Base-by-base conservation (phyloP, 192 early-diverging fungal genomes). In the Spizellomyces sp. region DNA sequence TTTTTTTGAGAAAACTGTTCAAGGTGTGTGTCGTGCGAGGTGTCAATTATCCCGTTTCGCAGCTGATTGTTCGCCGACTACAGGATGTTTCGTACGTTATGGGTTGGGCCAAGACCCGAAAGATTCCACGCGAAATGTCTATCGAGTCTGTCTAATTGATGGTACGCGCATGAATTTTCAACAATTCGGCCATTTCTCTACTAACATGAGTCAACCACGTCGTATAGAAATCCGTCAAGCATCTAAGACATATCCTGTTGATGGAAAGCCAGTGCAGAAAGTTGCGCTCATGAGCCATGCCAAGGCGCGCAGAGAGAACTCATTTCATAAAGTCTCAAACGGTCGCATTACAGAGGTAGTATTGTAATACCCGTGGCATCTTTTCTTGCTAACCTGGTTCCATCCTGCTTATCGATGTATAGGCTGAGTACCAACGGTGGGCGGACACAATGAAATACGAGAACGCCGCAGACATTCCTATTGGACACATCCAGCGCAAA, bases 271-370 rank as follows among this genome's bases (percentile, higher is more conserved):
- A 27, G 62, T 72, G 2, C 70, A 62, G 9, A 72, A 72, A 57
- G 14, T 48, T 9, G 70, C 62, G 9, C 21, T 57, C n/a, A 63
- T 72, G 60, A 72, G 36, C 42, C 70, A 72, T 54, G 70, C 48
- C 14, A 64, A 48, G 14, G 61, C 70, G 12, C 45, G 54, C 12
- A 19, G 70, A 9, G 70, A 72, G 36, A 64, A 72, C 45, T 63
- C 70, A 15, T 72, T 72, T 45, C 10, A 60, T 12, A 72, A 72
- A 57, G 70, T 72, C 14, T 72, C 70, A 27, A 72, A 72, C 45
- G 48, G 61, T 19, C 48, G 22, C 2, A 64, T 72, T 8, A 72
- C 62, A 12, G 48, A 72, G 58, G 68, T 69, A 61, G 55, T 48
- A 9, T 12, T 21, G 57, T n/a, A n/a, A 56, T 56, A 56, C n/a